Evolutionary conservation across 2,329 filamentous ascomycete species (phyloP), one percentile per base, ranked within the genome.

Genomic region (Pseudogymnoascus sp.): DNA sequence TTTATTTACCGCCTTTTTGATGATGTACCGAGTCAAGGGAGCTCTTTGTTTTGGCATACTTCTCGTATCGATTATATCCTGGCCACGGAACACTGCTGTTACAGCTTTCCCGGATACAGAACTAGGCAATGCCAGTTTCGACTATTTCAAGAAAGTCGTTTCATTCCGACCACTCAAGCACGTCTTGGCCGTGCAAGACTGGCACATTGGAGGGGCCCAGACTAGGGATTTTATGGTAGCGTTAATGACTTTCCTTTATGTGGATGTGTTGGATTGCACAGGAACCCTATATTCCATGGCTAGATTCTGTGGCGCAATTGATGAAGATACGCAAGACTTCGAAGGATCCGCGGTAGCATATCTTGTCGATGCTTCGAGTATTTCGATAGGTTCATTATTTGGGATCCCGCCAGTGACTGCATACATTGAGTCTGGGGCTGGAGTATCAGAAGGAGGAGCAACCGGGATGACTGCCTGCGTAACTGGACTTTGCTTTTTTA

Each of bases 281-380:
- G 91, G 90, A 67, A 95, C 90, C 0, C 77, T 95, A 63, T 96
- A 95, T 76, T 89, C 89, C 17, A 95, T 96, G 90, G 91, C 91
- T 15, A 86, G 87, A 26, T 94, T 93, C 73, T 87, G 87, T 67
- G 85, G 89, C 54, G 84, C 89, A 62, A 87, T 95, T 70, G 89
- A 96, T 67, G 87, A 90, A 68, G 81, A 84, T 59, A 94, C 90
- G 0, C 87, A 92, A 70, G 91, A 96, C 71, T 96, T 96, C 64
- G 90, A 95, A 73, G 89, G 90, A 62, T 92, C 88, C 9, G 87
- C 90, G 1, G 78, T 91, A 15, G 91, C 91, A 5, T 96, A 95
- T 74, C 84, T 89, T 73, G 87, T 94, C 21, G 91, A 96, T 68
- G 90, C 91, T 0, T 75, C 92, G 39, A 81, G 81, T 67, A 92